Conservation (phyloP, 306 rosid genomes). For the Gynostemma pentaphyllum region DNA sequence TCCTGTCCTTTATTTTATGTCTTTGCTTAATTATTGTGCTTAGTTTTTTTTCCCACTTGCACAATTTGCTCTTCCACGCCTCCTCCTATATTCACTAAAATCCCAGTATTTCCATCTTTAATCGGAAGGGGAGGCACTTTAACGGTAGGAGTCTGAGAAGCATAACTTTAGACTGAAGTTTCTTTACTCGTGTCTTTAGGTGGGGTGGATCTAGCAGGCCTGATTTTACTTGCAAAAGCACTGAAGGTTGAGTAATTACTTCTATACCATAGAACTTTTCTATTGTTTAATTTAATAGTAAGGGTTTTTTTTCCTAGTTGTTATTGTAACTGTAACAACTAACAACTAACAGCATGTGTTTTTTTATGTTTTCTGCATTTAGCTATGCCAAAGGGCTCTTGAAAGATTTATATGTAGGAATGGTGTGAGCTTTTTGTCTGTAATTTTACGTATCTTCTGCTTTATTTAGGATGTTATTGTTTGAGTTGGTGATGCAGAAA, state of each 20-base stretch:
- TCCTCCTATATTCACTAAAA: not conserved
- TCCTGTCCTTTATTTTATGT: not conserved
- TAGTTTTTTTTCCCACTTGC: not conserved
- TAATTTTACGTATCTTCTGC: not conserved
- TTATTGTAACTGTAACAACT: not conserved
- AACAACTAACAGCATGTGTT: not conserved
- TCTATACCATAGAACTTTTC: not conserved
- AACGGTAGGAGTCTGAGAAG: not conserved
- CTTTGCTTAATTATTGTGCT: not conserved
- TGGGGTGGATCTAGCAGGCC: slow-evolving; percentile 99
- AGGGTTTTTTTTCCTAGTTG: not conserved
- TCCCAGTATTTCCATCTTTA: not conserved
- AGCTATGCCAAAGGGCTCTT: not conserved
- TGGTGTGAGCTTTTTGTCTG: not conserved
- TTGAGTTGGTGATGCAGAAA: slow-evolving; percentile 49
- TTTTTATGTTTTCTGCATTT: not conserved
- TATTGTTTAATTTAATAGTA: not conserved
- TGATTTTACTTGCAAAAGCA: slow-evolving; percentile 87
- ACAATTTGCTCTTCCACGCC: not conserved
- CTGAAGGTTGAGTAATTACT: slow-evolving; percentile 51
- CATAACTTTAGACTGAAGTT: not conserved
- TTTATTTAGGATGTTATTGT: slow-evolving; percentile 4
- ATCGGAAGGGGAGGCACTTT: not conserved
- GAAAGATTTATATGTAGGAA: not conserved
- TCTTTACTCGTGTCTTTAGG: slow-evolving; percentile 33